Conservation (phyloP, 805 yeast genomes). For the Ogataea paraovalis region DNA sequence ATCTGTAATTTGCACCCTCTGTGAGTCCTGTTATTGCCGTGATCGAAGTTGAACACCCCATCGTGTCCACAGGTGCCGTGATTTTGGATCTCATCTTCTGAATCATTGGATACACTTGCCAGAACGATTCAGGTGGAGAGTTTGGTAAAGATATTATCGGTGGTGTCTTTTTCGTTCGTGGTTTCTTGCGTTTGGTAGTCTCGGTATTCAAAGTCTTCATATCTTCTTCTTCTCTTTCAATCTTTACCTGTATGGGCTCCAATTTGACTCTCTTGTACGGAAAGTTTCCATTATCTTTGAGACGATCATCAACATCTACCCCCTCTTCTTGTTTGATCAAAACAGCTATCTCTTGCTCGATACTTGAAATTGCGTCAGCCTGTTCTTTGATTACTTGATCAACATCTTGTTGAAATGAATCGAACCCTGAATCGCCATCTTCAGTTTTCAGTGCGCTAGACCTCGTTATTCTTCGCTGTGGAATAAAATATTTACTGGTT, state of each 20-base stretch:
- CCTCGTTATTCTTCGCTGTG: conserved; percentile 1
- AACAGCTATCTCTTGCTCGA: not conserved
- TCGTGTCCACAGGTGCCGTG: conserved; percentile 80
- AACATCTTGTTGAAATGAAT: conserved; percentile 7
- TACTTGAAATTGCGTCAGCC: not conserved
- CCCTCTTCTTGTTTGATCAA: not conserved
- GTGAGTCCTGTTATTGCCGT: conserved; percentile 35
- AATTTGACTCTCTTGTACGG: not conserved
- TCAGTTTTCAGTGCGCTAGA: not conserved
- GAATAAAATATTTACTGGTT: not conserved
- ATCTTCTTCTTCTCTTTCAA: not conserved
- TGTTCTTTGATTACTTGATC: not conserved
- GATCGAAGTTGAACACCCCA: conserved; percentile 75
- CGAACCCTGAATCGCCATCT: conserved; percentile 1
- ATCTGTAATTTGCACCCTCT: conserved; percentile 47
- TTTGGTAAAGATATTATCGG: conserved; percentile 8
- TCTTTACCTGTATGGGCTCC: not conserved
- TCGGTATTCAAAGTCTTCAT: not conserved
- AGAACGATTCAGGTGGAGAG: conserved; percentile 38
- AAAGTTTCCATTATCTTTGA: not conserved
- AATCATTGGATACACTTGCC: conserved; percentile 53
- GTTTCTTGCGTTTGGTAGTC: not conserved
- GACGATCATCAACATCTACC: conserved; percentile 1
- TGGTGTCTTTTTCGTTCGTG: not conserved
- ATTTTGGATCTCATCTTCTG: conserved; percentile 62